Conservation (phyloP, 139 green algal genomes). For the Astrephomene gubernaculifera region DNA sequence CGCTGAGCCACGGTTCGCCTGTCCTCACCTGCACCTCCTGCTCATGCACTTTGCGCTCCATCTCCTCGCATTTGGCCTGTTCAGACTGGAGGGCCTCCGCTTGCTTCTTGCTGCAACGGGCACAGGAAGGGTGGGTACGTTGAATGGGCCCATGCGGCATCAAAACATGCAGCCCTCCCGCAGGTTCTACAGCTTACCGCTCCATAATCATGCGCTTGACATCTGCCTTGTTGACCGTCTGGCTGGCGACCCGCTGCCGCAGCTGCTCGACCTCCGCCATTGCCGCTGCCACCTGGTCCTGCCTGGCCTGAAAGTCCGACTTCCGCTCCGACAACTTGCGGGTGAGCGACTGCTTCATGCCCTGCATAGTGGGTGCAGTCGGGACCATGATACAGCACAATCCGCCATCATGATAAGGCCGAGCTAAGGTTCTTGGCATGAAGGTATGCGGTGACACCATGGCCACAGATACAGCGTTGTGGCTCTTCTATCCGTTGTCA, state of each 20-base stretch:
- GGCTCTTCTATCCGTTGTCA: no score
- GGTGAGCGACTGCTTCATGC: constrained; percentile 63
- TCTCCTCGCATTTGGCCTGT: constrained; percentile 67
- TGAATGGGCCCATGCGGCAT: no score
- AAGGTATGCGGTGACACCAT: no score
- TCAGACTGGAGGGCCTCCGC: constrained; percentile 69
- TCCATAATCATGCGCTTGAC: constrained; percentile 86
- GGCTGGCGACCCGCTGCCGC: constrained; percentile 63
- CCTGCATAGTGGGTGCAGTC: no score
- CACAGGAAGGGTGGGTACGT: not conserved
- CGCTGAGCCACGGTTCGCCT: no score
- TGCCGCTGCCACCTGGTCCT: constrained; percentile 48
- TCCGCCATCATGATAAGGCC: no score
- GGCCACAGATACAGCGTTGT: no score
- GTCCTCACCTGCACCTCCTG: constrained; percentile 75
- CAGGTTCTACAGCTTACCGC: constrained; percentile 65
- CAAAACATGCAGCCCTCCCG: no score
- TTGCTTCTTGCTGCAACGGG: constrained; percentile 69
- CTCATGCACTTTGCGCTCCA: constrained; percentile 76
- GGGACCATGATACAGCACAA: no score
- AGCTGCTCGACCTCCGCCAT: constrained; percentile 72
- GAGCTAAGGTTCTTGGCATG: no score
- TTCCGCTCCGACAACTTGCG: constrained; percentile 76
- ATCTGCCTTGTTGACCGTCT: constrained; percentile 81
- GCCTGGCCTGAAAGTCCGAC: constrained; percentile 66